A percentile compares a stretch with the other conserved stretches of the same genome.
Evolutionary conservation across 2,329 filamentous ascomycete species (phyloP).

Genomic region (Ceratocystis huliohia): DNA sequence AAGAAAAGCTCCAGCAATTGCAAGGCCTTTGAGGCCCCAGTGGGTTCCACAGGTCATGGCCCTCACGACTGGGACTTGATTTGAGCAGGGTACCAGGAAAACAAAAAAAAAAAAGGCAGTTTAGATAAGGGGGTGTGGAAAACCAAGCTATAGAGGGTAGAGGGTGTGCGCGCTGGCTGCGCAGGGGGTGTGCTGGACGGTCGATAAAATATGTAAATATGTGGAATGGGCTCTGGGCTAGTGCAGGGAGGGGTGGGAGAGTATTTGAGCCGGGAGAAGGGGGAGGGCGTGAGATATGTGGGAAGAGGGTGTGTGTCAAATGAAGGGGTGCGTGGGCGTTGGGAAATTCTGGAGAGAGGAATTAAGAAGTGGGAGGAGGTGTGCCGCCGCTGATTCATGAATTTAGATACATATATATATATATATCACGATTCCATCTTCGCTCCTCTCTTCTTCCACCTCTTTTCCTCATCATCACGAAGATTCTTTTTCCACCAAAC

Average conservation of each 20-base stretch:
- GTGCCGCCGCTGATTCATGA: neutral
- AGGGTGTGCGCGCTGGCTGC: neutral
- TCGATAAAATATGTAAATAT: neutral
- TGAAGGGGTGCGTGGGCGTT: neutral
- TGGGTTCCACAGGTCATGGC: neutral
- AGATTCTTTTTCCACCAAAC: neutral
- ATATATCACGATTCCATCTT: neutral
- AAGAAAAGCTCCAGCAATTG: neutral
- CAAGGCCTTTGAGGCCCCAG: neutral
- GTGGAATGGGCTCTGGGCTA: neutral
- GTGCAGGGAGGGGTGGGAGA: neutral
- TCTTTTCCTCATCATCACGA: neutral
- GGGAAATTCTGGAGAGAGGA: neutral
- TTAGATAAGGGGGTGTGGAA: neutral
- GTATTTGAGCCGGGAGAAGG: neutral
- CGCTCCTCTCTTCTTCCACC: neutral
- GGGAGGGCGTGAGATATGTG: neutral
- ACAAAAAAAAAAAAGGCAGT: neutral
- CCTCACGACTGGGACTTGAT: neutral
- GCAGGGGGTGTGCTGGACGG: fast-evolving
- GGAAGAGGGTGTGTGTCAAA: neutral
- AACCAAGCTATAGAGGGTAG: neutral
- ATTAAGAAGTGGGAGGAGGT: neutral
- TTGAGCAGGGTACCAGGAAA: neutral
- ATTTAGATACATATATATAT: neutral